These are phyloP conservation scores for Proliferodiscus dingleyae DNA, from an alignment of 2,329 filamentous ascomycete genomes.

Conservation along the genomic window DNA sequence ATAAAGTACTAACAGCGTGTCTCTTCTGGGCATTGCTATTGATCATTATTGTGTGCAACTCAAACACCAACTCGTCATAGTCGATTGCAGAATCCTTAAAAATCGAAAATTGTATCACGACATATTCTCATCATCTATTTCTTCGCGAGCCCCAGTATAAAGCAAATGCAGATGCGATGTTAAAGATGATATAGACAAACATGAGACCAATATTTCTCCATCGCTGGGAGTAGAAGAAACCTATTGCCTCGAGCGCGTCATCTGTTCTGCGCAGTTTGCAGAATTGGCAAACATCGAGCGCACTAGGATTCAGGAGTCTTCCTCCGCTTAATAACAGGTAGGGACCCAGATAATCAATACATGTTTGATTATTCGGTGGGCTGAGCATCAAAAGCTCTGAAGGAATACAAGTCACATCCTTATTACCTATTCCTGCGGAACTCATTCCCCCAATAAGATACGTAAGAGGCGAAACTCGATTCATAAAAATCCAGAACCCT, in stretches of 20 bases:
- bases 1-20: too few relatives aligned
- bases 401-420: constrained; percentile 57
- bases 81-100: too few relatives aligned
- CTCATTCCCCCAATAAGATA: constrained; percentile 67
- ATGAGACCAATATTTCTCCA: constrained; percentile 67
- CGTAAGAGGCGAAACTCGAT: constrained; percentile 55
- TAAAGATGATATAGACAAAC: constrained; percentile 41
- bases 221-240: constrained; percentile 50
- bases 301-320: constrained; percentile 45
- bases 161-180: constrained; percentile 46
- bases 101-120: too few relatives aligned
- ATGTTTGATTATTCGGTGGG: constrained; percentile 52
- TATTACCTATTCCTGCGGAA: constrained; percentile 63
- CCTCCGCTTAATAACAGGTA: constrained; percentile 50
- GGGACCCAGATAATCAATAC: constrained; percentile 50
- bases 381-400: constrained; percentile 66
- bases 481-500: constrained; percentile 82
- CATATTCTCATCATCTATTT: too few relatives aligned
- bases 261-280: constrained; percentile 51
- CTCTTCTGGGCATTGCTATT: too few relatives aligned
- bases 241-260: constrained; percentile 42
- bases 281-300: constrained; percentile 49
- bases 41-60: too few relatives aligned
- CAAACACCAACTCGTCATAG: too few relatives aligned
- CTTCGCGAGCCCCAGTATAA: too few relatives aligned